phyloP scores from a whole-genome alignment of 495 filamentous ascomycete genomes.

The Evernia prunastri region DNA sequence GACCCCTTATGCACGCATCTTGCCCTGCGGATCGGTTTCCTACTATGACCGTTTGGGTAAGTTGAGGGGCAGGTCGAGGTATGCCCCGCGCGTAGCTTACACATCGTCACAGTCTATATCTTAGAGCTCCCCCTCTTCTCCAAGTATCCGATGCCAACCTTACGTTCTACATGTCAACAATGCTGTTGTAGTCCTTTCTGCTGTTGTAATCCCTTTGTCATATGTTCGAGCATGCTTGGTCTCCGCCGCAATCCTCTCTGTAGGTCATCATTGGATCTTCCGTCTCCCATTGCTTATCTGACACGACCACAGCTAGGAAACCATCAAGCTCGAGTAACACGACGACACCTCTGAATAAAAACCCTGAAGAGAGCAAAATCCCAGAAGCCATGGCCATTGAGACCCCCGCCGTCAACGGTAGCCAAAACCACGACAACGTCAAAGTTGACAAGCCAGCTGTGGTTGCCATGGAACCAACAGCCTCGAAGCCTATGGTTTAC shows the following conservation, averaged over 20 bases:
- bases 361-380: neutral
- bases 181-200: slow-evolving; percentile 11
- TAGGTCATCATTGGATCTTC: neutral
- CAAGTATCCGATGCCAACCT: slow-evolving; percentile 6
- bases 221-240: slow-evolving; percentile 19
- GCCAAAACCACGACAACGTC: neutral
- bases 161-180: neutral
- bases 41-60: neutral
- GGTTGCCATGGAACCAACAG: neutral
- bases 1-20: neutral
- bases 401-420: slow-evolving; percentile 3
- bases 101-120: neutral
- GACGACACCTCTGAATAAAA: neutral
- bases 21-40: neutral
- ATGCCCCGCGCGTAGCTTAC: neutral
- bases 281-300: neutral
- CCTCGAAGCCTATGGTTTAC: slow-evolving; percentile 1
- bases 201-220: slow-evolving; percentile 13
- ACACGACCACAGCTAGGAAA: slow-evolving; percentile 6
- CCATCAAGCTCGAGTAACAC: slow-evolving; percentile 3
- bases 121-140: neutral
- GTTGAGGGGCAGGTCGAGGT: neutral
- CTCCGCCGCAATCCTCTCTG: slow-evolving; percentile 11
- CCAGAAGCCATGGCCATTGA: slow-evolving; percentile 3
- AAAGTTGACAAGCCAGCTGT: slow-evolving; percentile 7